These are phyloP conservation scores for Fulvia fulva DNA, from an alignment of 2,329 filamentous ascomycete genomes.

Conservation along the genomic window DNA sequence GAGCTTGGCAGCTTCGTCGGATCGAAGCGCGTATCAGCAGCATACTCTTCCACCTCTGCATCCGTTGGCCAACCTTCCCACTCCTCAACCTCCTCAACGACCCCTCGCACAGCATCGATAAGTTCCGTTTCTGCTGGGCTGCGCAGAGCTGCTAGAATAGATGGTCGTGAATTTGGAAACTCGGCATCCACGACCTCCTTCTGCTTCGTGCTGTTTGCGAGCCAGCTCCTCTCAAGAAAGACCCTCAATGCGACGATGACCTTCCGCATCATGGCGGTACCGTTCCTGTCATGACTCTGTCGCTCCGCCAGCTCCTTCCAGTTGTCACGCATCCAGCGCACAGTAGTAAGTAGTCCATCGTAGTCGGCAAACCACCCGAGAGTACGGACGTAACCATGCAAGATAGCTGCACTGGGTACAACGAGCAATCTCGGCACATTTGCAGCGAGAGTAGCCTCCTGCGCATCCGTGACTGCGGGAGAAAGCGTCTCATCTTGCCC, in stretches of 20 bases:
- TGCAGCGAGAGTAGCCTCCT: background rate
- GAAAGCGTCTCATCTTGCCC: background rate
- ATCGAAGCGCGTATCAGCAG: constrained; percentile 8
- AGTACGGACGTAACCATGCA: constrained; percentile 61
- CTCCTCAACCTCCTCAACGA: constrained; percentile 34
- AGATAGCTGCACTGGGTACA: constrained; percentile 44
- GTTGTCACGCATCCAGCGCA: constrained; percentile 57
- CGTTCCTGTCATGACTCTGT: constrained; percentile 28
- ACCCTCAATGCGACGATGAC: constrained; percentile 40
- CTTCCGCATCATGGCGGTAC: constrained; percentile 32
- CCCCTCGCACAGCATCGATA: constrained; percentile 16
- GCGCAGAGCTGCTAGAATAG: constrained; percentile 3
- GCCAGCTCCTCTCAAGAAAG: constrained; percentile 38
- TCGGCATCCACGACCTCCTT: background rate
- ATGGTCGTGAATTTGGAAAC: constrained; percentile 1
- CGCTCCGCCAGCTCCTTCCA: constrained; percentile 36
- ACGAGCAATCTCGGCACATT: constrained; percentile 37
- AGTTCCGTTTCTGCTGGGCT: constrained; percentile 15
- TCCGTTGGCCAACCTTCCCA: constrained; percentile 45
- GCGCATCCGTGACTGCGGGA: background rate
- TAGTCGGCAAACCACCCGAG: constrained; percentile 60
- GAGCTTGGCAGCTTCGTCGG: too few species aligned
- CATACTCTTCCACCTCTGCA: constrained; percentile 37
- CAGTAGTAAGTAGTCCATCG: constrained; percentile 53
- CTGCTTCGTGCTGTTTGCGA: constrained; percentile 1